Conservation (phyloP, 768 basidiomycete species). For the Termitomyces sp. region DNA sequence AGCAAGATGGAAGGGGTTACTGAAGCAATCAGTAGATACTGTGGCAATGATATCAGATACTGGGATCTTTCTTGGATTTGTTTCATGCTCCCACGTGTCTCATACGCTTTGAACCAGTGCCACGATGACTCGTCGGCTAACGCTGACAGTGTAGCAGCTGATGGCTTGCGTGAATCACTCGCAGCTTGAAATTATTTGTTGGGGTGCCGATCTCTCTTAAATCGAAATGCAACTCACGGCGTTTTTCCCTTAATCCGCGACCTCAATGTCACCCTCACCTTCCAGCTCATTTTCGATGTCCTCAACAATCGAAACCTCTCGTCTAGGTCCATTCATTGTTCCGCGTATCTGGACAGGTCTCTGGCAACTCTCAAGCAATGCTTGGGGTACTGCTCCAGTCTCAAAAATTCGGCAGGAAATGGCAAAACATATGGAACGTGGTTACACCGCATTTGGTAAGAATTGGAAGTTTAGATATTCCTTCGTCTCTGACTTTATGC, state of each 20-base stretch:
- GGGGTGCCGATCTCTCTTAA: conserved; percentile 4
- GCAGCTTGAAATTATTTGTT: background rate
- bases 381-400: conserved; percentile 76
- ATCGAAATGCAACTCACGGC: background rate
- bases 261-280: conserved; percentile 13
- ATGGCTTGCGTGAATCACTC: background rate
- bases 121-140: background rate
- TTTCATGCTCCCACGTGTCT: background rate
- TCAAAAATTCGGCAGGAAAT: conserved; percentile 65
- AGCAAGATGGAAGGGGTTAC: too few species aligned
- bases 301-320: conserved; percentile 39
- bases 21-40: too few species aligned
- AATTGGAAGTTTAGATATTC: background rate
- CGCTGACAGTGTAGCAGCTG: too few species aligned
- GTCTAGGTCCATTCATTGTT: conserved; percentile 51
- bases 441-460: conserved; percentile 64
- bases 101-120: background rate
- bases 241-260: background rate
- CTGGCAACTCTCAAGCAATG: conserved; percentile 84
- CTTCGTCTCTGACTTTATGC: background rate
- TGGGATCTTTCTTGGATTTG: too few species aligned
- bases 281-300: conserved; percentile 11
- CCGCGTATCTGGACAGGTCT: conserved; percentile 76
- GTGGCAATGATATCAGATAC: too few species aligned
- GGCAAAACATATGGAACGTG: conserved; percentile 56